These are phyloP conservation scores for Plasmodium berghei DNA, from an alignment of 169 alveolate genomes.

Conservation along the genomic window DNA sequence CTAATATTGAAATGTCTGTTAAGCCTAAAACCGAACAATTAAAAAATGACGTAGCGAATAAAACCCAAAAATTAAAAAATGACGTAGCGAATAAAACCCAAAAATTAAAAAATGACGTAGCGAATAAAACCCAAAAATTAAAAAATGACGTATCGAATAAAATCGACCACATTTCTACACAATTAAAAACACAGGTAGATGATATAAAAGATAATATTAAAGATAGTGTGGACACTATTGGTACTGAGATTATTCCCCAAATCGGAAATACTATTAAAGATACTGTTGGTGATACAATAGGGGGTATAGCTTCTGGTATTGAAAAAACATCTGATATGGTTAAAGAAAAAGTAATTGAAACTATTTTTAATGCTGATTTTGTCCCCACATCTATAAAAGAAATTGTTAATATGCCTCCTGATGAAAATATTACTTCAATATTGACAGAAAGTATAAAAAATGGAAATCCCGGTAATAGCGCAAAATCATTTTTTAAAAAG, in stretches of 20 bases:
- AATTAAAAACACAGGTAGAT: constrained; percentile 13
- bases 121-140: background rate
- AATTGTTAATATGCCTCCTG: background rate
- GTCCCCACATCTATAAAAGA: constrained; percentile 6
- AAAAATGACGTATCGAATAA: constrained; percentile 8
- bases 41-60: constrained; percentile 6
- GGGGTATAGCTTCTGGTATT: constrained; percentile 21
- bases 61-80: background rate
- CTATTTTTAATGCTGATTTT: constrained; percentile 2
- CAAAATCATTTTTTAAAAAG: too few relatives aligned
- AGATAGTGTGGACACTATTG: constrained; percentile 4
- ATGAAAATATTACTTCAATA: background rate
- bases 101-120: too few relatives aligned
- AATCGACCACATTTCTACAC: constrained; percentile 8
- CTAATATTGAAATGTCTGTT: constrained; percentile 14
- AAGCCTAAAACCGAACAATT: constrained; percentile 17
- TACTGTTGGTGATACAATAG: constrained; percentile 21
- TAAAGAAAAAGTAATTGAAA: constrained; percentile 21
- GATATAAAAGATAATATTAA: constrained; percentile 40
- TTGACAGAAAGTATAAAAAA: background rate
- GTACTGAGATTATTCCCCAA: constrained; percentile 29
- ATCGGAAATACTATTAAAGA: constrained; percentile 30
- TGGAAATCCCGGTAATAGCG: background rate
- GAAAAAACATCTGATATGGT: constrained; percentile 18
- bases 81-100: too few relatives aligned